These are phyloP conservation scores for Penicillium italicum DNA, from an alignment of 2,329 filamentous ascomycete genomes.

Conservation along the genomic window DNA sequence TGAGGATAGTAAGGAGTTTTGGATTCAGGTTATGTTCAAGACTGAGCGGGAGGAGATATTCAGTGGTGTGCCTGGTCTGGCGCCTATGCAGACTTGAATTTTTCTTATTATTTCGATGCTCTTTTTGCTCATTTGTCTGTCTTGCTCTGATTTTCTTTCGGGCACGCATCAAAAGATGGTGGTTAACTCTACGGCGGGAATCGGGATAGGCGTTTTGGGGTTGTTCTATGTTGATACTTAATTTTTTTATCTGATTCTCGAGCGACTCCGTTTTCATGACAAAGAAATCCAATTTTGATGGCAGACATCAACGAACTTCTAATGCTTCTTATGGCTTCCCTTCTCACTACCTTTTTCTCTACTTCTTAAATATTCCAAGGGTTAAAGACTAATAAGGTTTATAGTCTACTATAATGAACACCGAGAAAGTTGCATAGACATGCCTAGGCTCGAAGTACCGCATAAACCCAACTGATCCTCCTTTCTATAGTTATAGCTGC, in stretches of 20 bases:
- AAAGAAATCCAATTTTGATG: background rate
- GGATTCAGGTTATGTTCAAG: slow-evolving; percentile 97
- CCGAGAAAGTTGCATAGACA: no score
- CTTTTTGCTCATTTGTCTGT: background rate
- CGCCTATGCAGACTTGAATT: slow-evolving; percentile 43
- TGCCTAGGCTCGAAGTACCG: no score
- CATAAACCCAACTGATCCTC: no score
- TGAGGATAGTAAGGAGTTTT: slow-evolving; percentile 92
- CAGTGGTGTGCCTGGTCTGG: slow-evolving; percentile 62
- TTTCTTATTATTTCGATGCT: background rate
- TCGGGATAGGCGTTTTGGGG: slow-evolving; percentile 16
- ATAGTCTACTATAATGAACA: no score
- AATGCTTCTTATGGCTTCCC: background rate
- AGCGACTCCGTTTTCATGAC: slow-evolving; percentile 12
- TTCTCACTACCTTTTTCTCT: no score
- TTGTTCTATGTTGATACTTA: slow-evolving; percentile 10
- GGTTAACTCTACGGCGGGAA: slow-evolving; percentile 11
- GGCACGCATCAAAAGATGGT: slow-evolving; percentile 5
- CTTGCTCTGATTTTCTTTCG: background rate
- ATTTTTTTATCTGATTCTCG: slow-evolving; percentile 5
- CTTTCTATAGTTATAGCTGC: no score
- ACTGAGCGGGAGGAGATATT: slow-evolving; percentile 94
- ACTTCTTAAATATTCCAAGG: no score
- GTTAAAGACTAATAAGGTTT: no score
- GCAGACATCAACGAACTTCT: background rate